Conservation (phyloP, 1,284 basidiomycete genomes). For the Ganoderma meredithae region DNA sequence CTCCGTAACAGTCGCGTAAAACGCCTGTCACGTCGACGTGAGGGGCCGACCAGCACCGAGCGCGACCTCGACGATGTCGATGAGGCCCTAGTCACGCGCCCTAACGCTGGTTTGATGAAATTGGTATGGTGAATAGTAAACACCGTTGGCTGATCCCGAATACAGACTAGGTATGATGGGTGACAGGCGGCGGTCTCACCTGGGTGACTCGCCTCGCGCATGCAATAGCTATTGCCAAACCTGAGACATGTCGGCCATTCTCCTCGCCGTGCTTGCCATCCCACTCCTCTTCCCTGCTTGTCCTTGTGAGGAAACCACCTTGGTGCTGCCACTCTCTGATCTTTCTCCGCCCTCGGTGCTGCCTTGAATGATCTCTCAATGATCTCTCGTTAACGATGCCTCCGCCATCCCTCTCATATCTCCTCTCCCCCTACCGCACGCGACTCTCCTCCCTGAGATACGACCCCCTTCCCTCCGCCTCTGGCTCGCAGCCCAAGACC, state of each 20-base stretch:
- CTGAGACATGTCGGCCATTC: neutral
- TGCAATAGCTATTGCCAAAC: too few species aligned
- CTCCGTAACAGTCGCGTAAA: neutral
- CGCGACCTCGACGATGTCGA: neutral
- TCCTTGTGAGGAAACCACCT: neutral
- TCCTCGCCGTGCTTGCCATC: neutral
- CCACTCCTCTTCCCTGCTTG: neutral
- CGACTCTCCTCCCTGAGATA: constrained; percentile 7
- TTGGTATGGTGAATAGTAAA: neutral
- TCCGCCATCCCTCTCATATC: neutral
- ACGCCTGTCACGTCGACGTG: neutral
- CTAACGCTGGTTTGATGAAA: neutral
- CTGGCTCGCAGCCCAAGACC: neutral
- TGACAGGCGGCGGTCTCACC: too few species aligned
- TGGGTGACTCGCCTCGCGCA: too few species aligned
- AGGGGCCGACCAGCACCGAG: neutral
- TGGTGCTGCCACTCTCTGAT: neutral
- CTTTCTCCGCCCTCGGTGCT: neutral
- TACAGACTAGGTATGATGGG: neutral
- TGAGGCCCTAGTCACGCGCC: neutral
- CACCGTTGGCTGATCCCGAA: neutral
- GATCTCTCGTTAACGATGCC: neutral
- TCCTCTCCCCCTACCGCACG: constrained; percentile 2
- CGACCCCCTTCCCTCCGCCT: constrained; percentile 17
- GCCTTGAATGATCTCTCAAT: neutral